Conservation (phyloP, 805 yeast genomes). For the Cyberlindnera maritima region DNA sequence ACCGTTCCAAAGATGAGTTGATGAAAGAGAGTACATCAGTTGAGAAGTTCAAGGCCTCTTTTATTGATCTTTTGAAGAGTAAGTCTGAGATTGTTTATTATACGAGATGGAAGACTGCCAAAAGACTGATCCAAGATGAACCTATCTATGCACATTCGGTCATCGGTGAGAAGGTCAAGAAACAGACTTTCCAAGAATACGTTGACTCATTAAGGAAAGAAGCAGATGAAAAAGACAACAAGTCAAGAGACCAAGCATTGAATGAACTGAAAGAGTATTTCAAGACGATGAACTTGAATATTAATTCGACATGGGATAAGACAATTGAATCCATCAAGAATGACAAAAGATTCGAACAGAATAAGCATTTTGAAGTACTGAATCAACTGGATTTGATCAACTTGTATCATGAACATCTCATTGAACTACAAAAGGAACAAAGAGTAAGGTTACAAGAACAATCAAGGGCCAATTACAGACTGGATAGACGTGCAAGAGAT, state of each 20-base stretch:
- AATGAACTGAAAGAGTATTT: conserved; percentile 52
- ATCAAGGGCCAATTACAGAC: conserved; percentile 43
- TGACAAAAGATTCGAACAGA: conserved; percentile 56
- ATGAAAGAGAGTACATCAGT: conserved; percentile 49
- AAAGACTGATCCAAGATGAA: conserved; percentile 55
- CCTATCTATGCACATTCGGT: conserved; percentile 62
- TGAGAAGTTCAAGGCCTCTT: conserved; percentile 56
- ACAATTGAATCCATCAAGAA: conserved; percentile 19
- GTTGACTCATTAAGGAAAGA: conserved; percentile 37
- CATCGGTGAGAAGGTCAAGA: conserved; percentile 55
- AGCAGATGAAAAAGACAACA: conserved; percentile 25
- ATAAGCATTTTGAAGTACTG: conserved; percentile 50
- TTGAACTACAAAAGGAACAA: conserved; percentile 29
- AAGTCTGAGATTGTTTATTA: conserved; percentile 46
- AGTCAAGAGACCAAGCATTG: conserved; percentile 46
- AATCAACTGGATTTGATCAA: conserved; percentile 58
- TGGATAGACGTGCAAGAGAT: conserved; percentile 67
- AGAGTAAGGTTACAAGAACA: conserved; percentile 21
- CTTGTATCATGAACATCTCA: conserved; percentile 40
- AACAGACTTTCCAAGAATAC: conserved; percentile 51
- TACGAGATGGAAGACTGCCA: conserved; percentile 64
- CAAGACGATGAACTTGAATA: conserved; percentile 30
- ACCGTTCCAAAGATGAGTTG: conserved; percentile 48
- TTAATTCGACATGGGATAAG: conserved; percentile 21
- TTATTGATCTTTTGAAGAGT: conserved; percentile 42